These are phyloP conservation scores for Pleurotus platypus DNA, from an alignment of 768 basidiomycete species.

Conservation along the genomic window DNA sequence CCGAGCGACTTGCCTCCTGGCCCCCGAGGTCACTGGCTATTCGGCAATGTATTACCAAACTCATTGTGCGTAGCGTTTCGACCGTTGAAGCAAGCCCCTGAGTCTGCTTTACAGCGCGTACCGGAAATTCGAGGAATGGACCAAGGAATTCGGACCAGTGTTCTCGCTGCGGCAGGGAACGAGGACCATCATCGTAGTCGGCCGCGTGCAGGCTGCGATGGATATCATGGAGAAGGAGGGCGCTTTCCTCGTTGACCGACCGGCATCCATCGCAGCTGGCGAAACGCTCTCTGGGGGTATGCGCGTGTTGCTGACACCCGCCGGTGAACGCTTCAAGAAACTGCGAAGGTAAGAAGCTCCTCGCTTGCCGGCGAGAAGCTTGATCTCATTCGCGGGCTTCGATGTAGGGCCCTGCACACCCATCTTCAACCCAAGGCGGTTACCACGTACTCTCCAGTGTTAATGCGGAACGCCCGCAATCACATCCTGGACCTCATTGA, in stretches of 20 bases:
- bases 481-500: slow-evolving; percentile 42
- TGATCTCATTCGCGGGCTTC: not conserved
- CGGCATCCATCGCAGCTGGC: slow-evolving; percentile 52
- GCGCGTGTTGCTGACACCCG: slow-evolving; percentile 50
- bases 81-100: not conserved
- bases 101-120: slow-evolving; percentile 30
- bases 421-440: slow-evolving; percentile 55
- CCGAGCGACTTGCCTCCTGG: slow-evolving; percentile 37
- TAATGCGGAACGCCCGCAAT: slow-evolving; percentile 40
- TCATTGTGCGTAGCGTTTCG: slow-evolving; percentile 30
- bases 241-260: slow-evolving; percentile 52
- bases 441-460: slow-evolving; percentile 43
- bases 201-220: slow-evolving; percentile 47
- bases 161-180: slow-evolving; percentile 53
- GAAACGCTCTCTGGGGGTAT: slow-evolving; percentile 59
- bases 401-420: slow-evolving; percentile 50
- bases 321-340: slow-evolving; percentile 58
- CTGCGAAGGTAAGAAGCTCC: slow-evolving; percentile 43
- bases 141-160: slow-evolving; percentile 57
- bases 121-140: slow-evolving; percentile 56
- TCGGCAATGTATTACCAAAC: slow-evolving; percentile 36
- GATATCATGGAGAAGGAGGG: slow-evolving; percentile 70
- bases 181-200: slow-evolving; percentile 41
- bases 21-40: slow-evolving; percentile 35
- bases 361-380: not conserved